Evolutionary conservation across 768 basidiomycete genomes (phyloP), one percentile per base, ranked within the genome.

Genomic region (Collybia mongolica): DNA sequence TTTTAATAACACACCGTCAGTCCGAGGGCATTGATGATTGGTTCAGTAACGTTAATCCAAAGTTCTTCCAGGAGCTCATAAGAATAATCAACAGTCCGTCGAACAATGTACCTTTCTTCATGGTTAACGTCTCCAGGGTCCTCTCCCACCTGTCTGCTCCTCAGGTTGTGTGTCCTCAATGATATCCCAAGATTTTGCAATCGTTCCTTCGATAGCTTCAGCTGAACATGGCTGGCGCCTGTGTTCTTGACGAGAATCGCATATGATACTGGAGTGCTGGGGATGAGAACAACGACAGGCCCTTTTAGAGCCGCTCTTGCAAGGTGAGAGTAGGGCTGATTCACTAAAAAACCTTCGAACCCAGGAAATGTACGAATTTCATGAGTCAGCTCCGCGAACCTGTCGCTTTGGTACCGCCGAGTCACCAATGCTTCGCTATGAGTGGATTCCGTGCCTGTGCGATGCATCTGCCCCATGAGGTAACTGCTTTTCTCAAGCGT

Each of bases 41-140:
- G 64, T 24, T 58, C 52, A 11, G 56, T 60, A 26, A 63, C 42
- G 14, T 47, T 36, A 22, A 15, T 18, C 64, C 64, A 65, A n/a
- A 61, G 57, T 44, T 51, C 56, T 29, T 38, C 18, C 12, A 62
- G 54, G 47, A 53, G 36, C 24, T 28, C 17, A 14, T 15, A 24
- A 15, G 23, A 40, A 20, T 40, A 20, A 24, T 40, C 23, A 12
- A 20, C 39, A 3, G 39, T 40, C 14, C 7, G 19, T 9, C 19
- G 9, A 8, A n/a, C 39, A 20, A 20, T 40, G 14, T 23, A 24
- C 35, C 39, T 39, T 17, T 40, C 29, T 49, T 39, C 38, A 14
- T 39, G 18, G 18, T 20, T 37, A 24, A n/a, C 2, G 14, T 18
- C 23, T 39, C 29, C 28, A 4, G 29, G 28, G 17, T 32, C 15